Evolutionary conservation across 2,329 filamentous ascomycete genomes (phyloP), one percentile per base, ranked within the genome.

Genomic region (Claviceps capensis): DNA sequence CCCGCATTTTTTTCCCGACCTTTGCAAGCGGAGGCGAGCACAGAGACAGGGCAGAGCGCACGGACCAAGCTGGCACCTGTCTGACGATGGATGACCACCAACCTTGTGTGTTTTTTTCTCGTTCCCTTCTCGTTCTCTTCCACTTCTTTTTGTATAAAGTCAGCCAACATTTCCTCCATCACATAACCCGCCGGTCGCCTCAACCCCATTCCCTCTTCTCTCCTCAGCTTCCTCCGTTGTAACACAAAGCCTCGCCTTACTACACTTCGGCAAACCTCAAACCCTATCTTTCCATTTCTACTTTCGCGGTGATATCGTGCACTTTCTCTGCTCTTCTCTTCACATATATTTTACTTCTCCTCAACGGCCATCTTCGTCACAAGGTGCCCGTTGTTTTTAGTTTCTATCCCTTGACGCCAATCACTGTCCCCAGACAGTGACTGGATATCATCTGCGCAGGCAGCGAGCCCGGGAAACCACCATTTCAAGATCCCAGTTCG

Each of bases 61-160:
- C 56, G 49, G 55, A 55, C 56, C 56, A 56, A 22, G 30, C 51
- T 41, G 45, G 40, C 46, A 43, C 48, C 49, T 56, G 30, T 34
- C 30, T 34, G 51, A 53, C 54, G 55, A 58, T 57, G 55, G 55
- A 58, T 57, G 55, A 55, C 54, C 56, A 54, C 55, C 52, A 41
- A 44, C 40, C 52, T 42, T 51, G 16, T 42, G 41, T 50, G 30
- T 50, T 41, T 43, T 52, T 54, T 54, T 57, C 52, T 34, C 30
- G 9, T 53, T 55, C 49, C 42, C 34, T 51, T 52, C 52, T 57
- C 49, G 51, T 34, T 34, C 53, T 22, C 44, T 48, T 37, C 48
- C 52, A 45, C 52, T 48, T 46, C 47, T 40, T 41, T 42, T 42
- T 36, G 34, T 37, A 48, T 38, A 19, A 48, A 51, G 45, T 49